phyloP scores from a whole-genome alignment of 495 filamentous ascomycete genomes.

The Trichoderma gamsii region DNA sequence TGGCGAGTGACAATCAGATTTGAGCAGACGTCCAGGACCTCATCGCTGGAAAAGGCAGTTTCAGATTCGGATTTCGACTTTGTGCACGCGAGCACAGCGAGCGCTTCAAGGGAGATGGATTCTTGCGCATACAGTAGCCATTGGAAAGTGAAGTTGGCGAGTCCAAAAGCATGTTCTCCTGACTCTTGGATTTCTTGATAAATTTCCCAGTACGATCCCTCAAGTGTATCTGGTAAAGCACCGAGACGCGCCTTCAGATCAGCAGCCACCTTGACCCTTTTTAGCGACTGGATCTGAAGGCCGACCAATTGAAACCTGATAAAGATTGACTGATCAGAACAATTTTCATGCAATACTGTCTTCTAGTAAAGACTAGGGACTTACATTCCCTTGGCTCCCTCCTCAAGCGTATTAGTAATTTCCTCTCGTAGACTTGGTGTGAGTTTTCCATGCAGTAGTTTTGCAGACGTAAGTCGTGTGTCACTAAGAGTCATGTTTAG shows the following conservation, averaged over 20 bases:
- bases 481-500: neutral
- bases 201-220: conserved; percentile 15
- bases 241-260: conserved; percentile 16
- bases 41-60: conserved; percentile 2
- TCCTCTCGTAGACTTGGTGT: conserved; percentile 4
- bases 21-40: conserved; percentile 7
- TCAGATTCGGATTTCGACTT: neutral
- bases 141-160: conserved; percentile 18
- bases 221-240: conserved; percentile 1
- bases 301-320: conserved; percentile 19
- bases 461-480: conserved; percentile 7
- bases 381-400: conserved; percentile 12
- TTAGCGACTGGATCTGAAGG: conserved; percentile 17
- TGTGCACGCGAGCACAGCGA: conserved; percentile 9
- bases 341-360: neutral
- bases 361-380: neutral
- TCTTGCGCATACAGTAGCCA: conserved; percentile 18
- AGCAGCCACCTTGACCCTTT: conserved; percentile 16
- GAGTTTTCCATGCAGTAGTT: conserved; percentile 9
- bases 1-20: conserved; percentile 10
- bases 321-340: neutral
- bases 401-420: neutral
- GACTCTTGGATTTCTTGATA: conserved; percentile 12
- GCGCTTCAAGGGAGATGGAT: conserved; percentile 9
- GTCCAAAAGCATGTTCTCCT: conserved; percentile 14